Evolutionary conservation across 768 basidiomycete genomes (phyloP).

Genomic region (Mycena kentingensis): DNA sequence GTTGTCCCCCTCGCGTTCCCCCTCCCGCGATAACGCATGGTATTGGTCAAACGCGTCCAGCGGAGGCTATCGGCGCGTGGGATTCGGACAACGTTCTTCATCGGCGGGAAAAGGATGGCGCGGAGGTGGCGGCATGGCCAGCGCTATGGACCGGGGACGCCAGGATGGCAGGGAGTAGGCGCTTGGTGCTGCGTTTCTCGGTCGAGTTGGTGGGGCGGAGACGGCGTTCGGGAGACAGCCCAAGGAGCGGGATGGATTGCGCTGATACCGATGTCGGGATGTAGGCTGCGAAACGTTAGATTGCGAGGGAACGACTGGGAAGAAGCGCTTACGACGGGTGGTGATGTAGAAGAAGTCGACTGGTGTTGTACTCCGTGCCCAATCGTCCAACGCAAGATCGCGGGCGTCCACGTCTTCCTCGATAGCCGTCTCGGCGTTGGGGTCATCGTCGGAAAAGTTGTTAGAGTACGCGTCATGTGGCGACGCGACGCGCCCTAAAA

Average conservation of each 20-base stretch:
- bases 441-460: conserved; percentile 45
- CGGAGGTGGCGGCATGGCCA: conserved; percentile 59
- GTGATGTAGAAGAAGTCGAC: conserved; percentile 66
- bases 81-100: conserved; percentile 73
- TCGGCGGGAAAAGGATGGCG: conserved; percentile 60
- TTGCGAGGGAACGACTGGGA: conserved; percentile 27
- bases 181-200: conserved; percentile 29
- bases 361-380: conserved; percentile 70
- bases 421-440: conserved; percentile 53
- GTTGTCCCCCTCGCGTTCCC: no score
- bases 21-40: no score
- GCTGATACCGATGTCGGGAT: conserved; percentile 19
- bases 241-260: conserved; percentile 67
- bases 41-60: no score
- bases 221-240: conserved; percentile 40
- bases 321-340: conserved; percentile 26
- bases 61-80: no score
- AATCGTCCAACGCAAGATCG: conserved; percentile 67
- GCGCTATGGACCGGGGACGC: conserved; percentile 55
- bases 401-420: conserved; percentile 32
- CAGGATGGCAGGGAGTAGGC: conserved; percentile 51
- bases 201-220: conserved; percentile 6
- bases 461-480: conserved; percentile 27
- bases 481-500: conserved; percentile 9
- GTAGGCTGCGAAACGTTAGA: conserved; percentile 26